Percentiles rank a stretch among this genome's conserved stretches.
Evolutionary conservation across 352 stramenopile species (phyloP).

Genomic region (Globisporangium solare): DNA sequence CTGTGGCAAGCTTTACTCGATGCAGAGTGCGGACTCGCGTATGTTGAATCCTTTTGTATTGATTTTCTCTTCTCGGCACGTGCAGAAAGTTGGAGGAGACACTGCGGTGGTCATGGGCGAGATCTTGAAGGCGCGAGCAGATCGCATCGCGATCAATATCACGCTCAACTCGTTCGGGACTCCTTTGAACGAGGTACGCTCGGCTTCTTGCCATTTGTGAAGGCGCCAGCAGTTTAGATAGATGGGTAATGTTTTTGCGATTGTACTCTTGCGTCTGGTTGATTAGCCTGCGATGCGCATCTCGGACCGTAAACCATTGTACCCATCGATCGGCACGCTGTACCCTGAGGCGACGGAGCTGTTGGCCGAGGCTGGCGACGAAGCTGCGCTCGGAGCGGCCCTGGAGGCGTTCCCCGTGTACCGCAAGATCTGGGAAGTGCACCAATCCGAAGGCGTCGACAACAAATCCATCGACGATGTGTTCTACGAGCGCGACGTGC

Average conservation of each 20-base stretch:
- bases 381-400: slow-evolving; percentile 79
- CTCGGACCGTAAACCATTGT: slow-evolving; percentile 96
- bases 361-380: slow-evolving; percentile 91
- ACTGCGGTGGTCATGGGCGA: slow-evolving; percentile 98
- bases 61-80: not conserved
- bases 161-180: slow-evolving; percentile 98
- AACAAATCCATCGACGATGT: slow-evolving; percentile 99
- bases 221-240: too few relatives aligned
- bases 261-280: not conserved
- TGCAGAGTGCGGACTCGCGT: not conserved
- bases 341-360: slow-evolving; percentile 96
- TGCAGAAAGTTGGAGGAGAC: slow-evolving; percentile 92
- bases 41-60: not conserved
- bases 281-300: slow-evolving; percentile 92
- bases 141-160: slow-evolving; percentile 99
- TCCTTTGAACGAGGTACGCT: slow-evolving; percentile 73
- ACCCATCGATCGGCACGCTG: slow-evolving; percentile 95
- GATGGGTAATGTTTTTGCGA: slow-evolving; percentile 19
- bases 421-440: slow-evolving; percentile 95
- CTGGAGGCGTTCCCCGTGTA: slow-evolving; percentile 96
- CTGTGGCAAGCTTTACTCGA: not conserved
- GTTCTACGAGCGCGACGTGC: slow-evolving; percentile 99
- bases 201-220: slow-evolving; percentile 18
- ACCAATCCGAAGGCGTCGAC: slow-evolving; percentile 90
- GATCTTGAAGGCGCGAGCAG: slow-evolving; percentile 92